phyloP scores from a whole-genome alignment of 2,329 filamentous ascomycete genomes.

The Sporothrix inflata region DNA sequence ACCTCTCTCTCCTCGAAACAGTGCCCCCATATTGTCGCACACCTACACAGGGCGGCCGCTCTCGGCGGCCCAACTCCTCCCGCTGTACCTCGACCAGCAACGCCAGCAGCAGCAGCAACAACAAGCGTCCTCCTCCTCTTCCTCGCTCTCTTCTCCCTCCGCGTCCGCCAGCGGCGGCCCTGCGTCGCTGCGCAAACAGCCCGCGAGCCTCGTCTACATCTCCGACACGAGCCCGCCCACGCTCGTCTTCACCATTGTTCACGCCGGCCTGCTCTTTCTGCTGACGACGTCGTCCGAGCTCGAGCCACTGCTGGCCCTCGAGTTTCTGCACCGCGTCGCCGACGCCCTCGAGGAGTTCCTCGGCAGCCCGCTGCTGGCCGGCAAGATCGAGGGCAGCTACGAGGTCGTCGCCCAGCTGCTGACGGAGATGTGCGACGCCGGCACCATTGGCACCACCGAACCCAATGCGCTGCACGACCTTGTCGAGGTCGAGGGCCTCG shows the following conservation, averaged over 20 bases:
- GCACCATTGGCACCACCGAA: conserved; percentile 86
- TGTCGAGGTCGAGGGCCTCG: conserved; percentile 87
- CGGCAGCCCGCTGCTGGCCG: conserved; percentile 80
- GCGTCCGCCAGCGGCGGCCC: neutral
- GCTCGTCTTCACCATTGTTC: conserved; percentile 80
- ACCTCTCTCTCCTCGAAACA: conserved; percentile 43
- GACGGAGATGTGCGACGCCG: conserved; percentile 95
- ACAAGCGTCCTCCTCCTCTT: neutral
- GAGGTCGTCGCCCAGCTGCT: conserved; percentile 92
- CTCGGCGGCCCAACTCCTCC: conserved; percentile 73
- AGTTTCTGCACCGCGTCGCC: conserved; percentile 91
- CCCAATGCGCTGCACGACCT: conserved; percentile 89
- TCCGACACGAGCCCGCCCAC: conserved; percentile 81
- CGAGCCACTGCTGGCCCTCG: conserved; percentile 85
- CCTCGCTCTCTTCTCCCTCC: neutral
- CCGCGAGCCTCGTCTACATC: conserved; percentile 85
- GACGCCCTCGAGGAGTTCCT: conserved; percentile 95
- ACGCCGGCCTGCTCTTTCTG: conserved; percentile 84
- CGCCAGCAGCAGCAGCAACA: conserved; percentile 23
- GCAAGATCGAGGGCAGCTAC: conserved; percentile 87
- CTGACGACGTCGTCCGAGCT: conserved; percentile 83
- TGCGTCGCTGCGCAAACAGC: conserved; percentile 53
- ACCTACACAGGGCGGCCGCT: conserved; percentile 83
- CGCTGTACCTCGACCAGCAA: conserved; percentile 83
- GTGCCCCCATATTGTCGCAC: conserved; percentile 84